Base-by-base conservation (phyloP, 2,329 filamentous ascomycete species). In the Gremmenia infestans region DNA sequence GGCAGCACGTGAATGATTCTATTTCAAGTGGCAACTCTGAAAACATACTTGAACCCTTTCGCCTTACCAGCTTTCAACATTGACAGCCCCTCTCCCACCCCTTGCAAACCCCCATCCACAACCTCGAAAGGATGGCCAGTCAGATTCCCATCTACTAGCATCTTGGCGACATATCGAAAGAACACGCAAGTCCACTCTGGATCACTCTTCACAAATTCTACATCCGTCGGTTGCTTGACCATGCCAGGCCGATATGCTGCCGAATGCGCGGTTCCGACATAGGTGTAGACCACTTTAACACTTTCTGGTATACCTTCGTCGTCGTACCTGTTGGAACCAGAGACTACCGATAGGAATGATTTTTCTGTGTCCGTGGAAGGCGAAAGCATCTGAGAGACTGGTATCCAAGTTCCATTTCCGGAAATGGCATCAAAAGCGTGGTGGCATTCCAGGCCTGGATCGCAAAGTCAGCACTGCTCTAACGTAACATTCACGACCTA, bases 61-160 rank as follows among this genome's bases (percentile, higher is more conserved):
- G 70, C 56, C 35, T 69, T 65, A 19, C 70, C 70, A 52, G 62
- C 64, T 54, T 70, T 71, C 35, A 72, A 46, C 60, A 65, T 65
- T n/a, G 66, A 63, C 42, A 73, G 47, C 1, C 70, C 37, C 2
- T 59, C 53, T 45, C 65, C 60, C 5, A 73, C 63, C 1, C 60
- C 63, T 12, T 63, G 60, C 32, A 72, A 54, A 0, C 70, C 71
- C 14, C 70, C 71, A 0, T 68, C 60, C 14, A 72, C 54, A 35
- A 72, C 51, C 28, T 67, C 77, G 23, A 71, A 67, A 52, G 76
- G 75, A 64, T 81, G 79, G 3, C 68, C 62, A 57, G 64, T 72
- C 52, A 81, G 75, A 68, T 72, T 77, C 0, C 77, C 77, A 54
- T 80, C 72, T n/a, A 68, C 69, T 54, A 81, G 56, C 0, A 74